These are phyloP conservation scores for Triangularia setosa DNA, from an alignment of 2,329 filamentous ascomycete species.

Conservation along the genomic window DNA sequence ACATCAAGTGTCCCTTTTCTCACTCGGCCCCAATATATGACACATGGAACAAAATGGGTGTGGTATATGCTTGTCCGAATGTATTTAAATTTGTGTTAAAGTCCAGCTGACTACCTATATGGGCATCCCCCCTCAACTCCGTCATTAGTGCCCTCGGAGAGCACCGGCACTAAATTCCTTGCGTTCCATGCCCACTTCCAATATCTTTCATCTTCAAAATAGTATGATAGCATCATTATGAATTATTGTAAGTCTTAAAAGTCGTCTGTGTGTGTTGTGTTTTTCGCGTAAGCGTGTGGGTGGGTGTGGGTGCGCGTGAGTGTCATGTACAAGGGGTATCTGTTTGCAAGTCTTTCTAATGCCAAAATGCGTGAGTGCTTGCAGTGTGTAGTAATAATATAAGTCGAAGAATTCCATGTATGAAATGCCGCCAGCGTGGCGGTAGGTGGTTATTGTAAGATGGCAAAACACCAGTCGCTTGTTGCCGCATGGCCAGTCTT, in stretches of 20 bases:
- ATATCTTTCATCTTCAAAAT: not conserved
- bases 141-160: not conserved
- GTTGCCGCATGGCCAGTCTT: conserved; percentile 29
- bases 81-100: not conserved
- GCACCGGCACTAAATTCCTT: not conserved
- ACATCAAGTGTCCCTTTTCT: too few relatives aligned
- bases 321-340: not conserved
- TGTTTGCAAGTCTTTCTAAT: not conserved
- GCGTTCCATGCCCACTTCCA: not conserved
- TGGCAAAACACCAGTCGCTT: conserved; percentile 36
- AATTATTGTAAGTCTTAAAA: not conserved
- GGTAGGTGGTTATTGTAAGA: conserved; percentile 24
- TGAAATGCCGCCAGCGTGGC: not conserved
- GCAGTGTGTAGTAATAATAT: not conserved
- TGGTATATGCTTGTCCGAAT: not conserved
- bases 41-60: too few relatives aligned
- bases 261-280: not conserved
- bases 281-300: not conserved
- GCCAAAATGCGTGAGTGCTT: not conserved
- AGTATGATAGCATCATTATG: not conserved
- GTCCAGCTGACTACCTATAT: too few relatives aligned
- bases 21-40: too few relatives aligned
- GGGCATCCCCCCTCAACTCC: not conserved
- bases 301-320: too few relatives aligned
- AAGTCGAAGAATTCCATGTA: not conserved